Percentiles rank a stretch among this genome's conserved stretches.
Conservation (phyloP, 352 stramenopile species). For the Globisporangium irregulare region DNA sequence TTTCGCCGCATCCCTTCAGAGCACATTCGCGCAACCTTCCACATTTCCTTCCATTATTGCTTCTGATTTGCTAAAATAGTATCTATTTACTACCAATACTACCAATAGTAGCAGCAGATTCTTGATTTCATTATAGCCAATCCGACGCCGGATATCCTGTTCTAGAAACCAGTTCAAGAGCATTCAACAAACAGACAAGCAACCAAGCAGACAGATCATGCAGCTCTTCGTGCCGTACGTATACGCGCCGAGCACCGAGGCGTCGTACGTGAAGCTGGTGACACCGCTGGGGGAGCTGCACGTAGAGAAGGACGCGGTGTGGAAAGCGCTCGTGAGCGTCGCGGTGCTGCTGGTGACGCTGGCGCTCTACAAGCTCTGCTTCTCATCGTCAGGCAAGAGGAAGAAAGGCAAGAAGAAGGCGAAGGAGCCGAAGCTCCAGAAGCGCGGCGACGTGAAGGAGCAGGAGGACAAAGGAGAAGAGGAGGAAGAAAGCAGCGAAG, state of each 20-base stretch:
- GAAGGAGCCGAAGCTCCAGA: slow-evolving; percentile 34
- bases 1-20: slow-evolving; percentile 20
- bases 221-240: slow-evolving; percentile 69
- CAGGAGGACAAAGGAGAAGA: neutral
- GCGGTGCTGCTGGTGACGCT: slow-evolving; percentile 35
- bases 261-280: slow-evolving; percentile 64
- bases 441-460: slow-evolving; percentile 15
- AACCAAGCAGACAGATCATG: slow-evolving; percentile 3
- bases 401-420: slow-evolving; percentile 17
- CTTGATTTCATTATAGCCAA: neutral
- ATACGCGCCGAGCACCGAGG: slow-evolving; percentile 57
- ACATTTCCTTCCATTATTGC: neutral
- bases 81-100: neutral
- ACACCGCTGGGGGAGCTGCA: slow-evolving; percentile 65
- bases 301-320: slow-evolving; percentile 45
- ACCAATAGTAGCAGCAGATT: neutral
- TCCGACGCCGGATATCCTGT: neutral
- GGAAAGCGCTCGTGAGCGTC: slow-evolving; percentile 37
- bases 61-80: neutral
- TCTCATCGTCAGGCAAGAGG: slow-evolving; percentile 6
- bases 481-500: slow-evolving; percentile 9
- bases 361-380: slow-evolving; percentile 23
- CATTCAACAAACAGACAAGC: slow-evolving; percentile 1
- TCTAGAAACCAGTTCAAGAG: neutral
- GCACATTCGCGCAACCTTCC: slow-evolving; percentile 11